Evolutionary conservation across 2,329 filamentous ascomycete genomes (phyloP).

Genomic region (Clarireedia hainanense): DNA sequence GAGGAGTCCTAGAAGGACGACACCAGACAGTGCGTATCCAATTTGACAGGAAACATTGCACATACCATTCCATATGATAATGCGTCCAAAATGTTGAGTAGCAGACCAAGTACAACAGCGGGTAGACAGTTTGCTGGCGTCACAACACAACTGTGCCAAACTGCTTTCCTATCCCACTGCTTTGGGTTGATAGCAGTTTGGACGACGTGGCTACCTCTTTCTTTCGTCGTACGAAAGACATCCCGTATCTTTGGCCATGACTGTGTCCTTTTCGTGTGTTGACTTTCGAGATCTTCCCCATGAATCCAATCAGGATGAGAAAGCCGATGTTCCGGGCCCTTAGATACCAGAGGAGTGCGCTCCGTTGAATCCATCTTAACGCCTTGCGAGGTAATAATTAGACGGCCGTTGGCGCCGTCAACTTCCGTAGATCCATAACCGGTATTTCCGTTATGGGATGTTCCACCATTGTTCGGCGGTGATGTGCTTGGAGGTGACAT

Average conservation of each 20-base stretch:
- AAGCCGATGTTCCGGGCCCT: slow-evolving; percentile 6
- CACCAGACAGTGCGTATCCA: background rate
- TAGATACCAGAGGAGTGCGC: slow-evolving; percentile 25
- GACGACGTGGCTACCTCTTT: slow-evolving; percentile 17
- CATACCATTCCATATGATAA: slow-evolving; percentile 69
- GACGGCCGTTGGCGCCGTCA: slow-evolving; percentile 12
- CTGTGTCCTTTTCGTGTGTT: slow-evolving; percentile 13
- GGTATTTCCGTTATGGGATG: slow-evolving; percentile 5
- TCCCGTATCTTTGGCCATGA: slow-evolving; percentile 27
- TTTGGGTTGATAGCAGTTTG: slow-evolving; percentile 49
- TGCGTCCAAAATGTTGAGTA: slow-evolving; percentile 90
- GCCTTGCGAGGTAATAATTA: slow-evolving; percentile 19
- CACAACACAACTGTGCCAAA: slow-evolving; percentile 58
- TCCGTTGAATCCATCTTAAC: slow-evolving; percentile 22
- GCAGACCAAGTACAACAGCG: slow-evolving; percentile 76
- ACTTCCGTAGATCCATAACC: slow-evolving; percentile 5
- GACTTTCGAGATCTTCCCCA: slow-evolving; percentile 26
- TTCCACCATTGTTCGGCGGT: slow-evolving; percentile 10
- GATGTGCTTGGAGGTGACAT: slow-evolving; percentile 27
- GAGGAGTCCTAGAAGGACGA: background rate
- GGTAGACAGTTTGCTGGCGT: slow-evolving; percentile 67
- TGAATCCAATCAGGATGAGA: slow-evolving; percentile 26
- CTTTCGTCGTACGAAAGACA: slow-evolving; percentile 17
- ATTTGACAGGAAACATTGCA: background rate
- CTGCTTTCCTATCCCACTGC: slow-evolving; percentile 59